Base-by-base conservation (phyloP, 2,329 filamentous ascomycete genomes). In the Monosporascus sp. region DNA sequence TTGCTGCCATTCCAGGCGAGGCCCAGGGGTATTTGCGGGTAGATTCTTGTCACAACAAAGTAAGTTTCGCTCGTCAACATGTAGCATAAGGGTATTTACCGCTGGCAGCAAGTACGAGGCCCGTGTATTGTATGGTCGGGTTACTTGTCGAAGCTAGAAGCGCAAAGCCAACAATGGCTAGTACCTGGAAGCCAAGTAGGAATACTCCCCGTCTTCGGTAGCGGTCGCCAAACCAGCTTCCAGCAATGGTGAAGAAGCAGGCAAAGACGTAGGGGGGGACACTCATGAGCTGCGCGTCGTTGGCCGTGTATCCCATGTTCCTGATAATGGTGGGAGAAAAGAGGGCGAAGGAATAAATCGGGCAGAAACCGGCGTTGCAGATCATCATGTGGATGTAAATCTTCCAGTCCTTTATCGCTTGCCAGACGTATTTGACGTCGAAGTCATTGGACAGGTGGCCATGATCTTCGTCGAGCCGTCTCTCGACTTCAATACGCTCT, bases 1-100 rank as follows among this genome's bases (percentile, higher is more conserved):
- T 83, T 83, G 64, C 79, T 80, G n/a, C 75, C 75, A 52, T 82
- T 81, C 80, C 80, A 83, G 27, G 80, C 78, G 51, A 82, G 72
- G 43, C 76, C 76, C 35, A 80, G 73, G 6, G 81, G 79, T 3
- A 82, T 77, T 56, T 80, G 78, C 37, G 78, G 76, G 65, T 83
- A 82, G 58, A 78, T 76, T 8, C 74, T 58, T 61, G 37, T 47
- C 22, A 45, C 6, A 22, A 3, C 17, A 18, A 18, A 14, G 38
- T 41, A 11, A 41, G 17, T 20, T 41, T 8, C 17, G 17, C 38
- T 41, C 11, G 17, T n/a, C 11, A n/a, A 20, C 17, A 18, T 41
- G 5, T n/a, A 41, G 4, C 17, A 6, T 14, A 17, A 17, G n/a
- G 37, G 17, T n/a, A 39, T 55, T 45, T 51, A 52, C 64, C 77